Base-by-base conservation (phyloP, 306 rosid genomes). In the Cicer pinnatifidum region DNA sequence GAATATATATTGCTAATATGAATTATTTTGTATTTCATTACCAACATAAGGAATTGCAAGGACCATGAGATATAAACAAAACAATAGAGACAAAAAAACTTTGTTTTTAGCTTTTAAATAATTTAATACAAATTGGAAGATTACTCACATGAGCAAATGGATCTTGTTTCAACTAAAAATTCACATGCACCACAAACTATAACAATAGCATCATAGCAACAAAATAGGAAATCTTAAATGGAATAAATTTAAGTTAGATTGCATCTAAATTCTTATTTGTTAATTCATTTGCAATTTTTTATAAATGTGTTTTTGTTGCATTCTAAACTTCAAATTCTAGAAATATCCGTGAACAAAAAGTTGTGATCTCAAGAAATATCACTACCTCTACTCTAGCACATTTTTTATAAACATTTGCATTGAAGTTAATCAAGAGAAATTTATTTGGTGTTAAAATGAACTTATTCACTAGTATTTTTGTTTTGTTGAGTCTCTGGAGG, bases 311-410 rank as follows among this genome's bases (percentile, higher is more conserved):
- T 41, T 54, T 12, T 71, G 23, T 35, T 33, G 8, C 13, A 8
- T 33, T 6, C 11, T 62, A 3, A 28, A 9, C 77, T 80, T 80
- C 68, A 71, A 82, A 80, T 75, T 83, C 81, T 83, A 84, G 84
- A 86, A 77, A 69, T 16, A 86, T 89, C 93, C 90, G 92, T 91
- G 90, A 89, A 82, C 75, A 61, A 54, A 76, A 71, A 56, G 60
- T 11, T 35, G 51, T 66, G 64, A 57, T 41, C 48, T 51, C 69
- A 71, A 56, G 65, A 81, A 69, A 13, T 53, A 20, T n/a, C 39
- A 56, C 62, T 20, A 56, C 5, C 63, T 23, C 4, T 0, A 20
- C 5, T 3, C 4, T 11, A 57, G 15, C 63, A 57, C 63, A 57
- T 23, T 57, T 57, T 6, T 28, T 23, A 57, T 37, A 23, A 20